Evolutionary conservation across 345 rosid genomes (phyloP), one percentile per base, ranked within the genome.

Genomic region (Garcia nutans): DNA sequence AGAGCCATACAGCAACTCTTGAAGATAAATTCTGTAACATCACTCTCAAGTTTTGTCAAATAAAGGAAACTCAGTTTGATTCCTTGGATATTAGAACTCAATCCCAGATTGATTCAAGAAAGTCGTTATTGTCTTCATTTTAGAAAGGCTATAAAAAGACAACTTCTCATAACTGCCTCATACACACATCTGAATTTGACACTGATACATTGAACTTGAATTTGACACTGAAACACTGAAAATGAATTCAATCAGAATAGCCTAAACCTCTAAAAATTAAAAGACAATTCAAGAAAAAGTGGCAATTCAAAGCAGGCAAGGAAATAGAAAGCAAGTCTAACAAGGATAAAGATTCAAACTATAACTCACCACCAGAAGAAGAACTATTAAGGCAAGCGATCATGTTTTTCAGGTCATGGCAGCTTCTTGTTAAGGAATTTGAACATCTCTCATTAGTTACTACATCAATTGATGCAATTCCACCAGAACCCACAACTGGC

Each of bases 361-460:
- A 19, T 26, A 26, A 26, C 72, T 45, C 59, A 68, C 65, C 22
- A 20, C 19, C 55, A 68, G 47, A 55, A 68, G 72, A 68, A 23
- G 72, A 50, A 26, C 6, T 15, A 33, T 17, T 70, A 9, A 70
- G 47, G 59, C 79, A 76, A 60, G 74, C 79, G 50, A 42, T 31
- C 62, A 76, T 10, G 56, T 23, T 31, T 20, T 28, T n/a, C 5
- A 19, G 52, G 26, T 47, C 69, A 49, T 23, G 68, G 13, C 73
- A 69, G 2, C 61, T 6, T 33, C 52, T 69, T 60, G 10, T 61
- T 8, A 5, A 22, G n/a, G 69, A 49, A 60, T 7, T 23, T 19
- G 62, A 62, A 52, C 79, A 76, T 59, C 74, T 76, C 41, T 61
- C 69, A 20, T 70, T 61, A 49, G 78, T 75, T 44, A 66, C 23